Base-by-base conservation (phyloP, 2,329 filamentous ascomycete species). In the Fusarium secorum region DNA sequence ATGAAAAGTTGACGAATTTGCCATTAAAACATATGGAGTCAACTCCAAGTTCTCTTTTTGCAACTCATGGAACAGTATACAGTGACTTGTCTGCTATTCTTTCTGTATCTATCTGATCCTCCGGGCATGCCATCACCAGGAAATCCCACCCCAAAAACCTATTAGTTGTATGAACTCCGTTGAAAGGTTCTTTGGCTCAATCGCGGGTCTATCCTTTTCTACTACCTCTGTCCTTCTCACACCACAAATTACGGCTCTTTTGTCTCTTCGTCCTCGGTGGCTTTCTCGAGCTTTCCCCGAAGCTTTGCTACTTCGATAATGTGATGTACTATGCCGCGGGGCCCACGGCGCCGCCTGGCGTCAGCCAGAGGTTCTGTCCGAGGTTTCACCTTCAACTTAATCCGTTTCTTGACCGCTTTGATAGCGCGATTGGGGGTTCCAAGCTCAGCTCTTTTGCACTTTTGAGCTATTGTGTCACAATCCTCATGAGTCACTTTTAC, bases 91-190 rank as follows among this genome's bases (percentile, higher is more conserved):
- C 59, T 67, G 32, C 39, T 60, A 59, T 67, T 41, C 53, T 54
- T 63, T 35, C 45, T 66, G 45, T 53, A 58, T 51, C 55, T 32
- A 56, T 60, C 42, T 64, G 36, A 64, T 68, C 28, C 42, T 39
- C 65, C 52, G 42, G 62, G 55, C 67, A 66, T 67, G 55, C 49
- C 64, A 51, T 44, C 46, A 41, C 53, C 45, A 45, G 17, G 57
- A 41, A 53, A 56, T 48, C 11, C 48, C 46, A 33, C 60, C 33
- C 48, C 58, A 32, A 68, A 72, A 68, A 57, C 72, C 63, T 28
- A 22, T 49, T 41, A 24, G 41, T 60, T 35, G 26, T 11, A 44
- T 32, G 22, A 39, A 63, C 68, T 52, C 42, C 38, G 20, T 58
- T 38, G 38, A 35, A 32, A 53, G 48, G 20, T n/a, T 45, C 11